phyloP scores from a whole-genome alignment of 306 rosid genomes.

The Cyamopsis tetragonoloba region DNA sequence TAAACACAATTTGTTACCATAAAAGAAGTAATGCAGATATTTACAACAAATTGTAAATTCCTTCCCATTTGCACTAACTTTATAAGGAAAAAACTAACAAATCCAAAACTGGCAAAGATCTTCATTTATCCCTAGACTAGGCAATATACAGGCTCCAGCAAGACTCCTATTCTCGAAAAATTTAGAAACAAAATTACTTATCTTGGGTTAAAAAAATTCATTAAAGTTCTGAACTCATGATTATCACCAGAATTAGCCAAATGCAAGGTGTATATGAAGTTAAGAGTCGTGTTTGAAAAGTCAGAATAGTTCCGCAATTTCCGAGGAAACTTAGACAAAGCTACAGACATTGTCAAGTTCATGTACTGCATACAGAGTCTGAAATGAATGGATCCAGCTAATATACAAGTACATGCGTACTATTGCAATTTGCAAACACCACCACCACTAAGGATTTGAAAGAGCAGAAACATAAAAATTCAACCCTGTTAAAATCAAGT shows the following conservation, averaged over 20 bases:
- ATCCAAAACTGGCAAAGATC: background rate
- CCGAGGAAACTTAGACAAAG: background rate
- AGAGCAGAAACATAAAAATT: background rate
- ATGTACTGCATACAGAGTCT: background rate
- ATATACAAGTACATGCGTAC: background rate
- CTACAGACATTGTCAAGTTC: background rate
- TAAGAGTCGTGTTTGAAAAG: background rate
- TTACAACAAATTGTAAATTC: background rate
- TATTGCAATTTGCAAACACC: slow-evolving; percentile 5
- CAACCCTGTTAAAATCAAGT: background rate
- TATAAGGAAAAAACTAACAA: background rate
- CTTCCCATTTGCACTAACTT: background rate
- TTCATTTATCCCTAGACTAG: background rate
- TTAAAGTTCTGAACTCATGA: background rate
- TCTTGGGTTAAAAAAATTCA: background rate
- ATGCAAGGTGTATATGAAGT: background rate
- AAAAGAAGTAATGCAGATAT: background rate
- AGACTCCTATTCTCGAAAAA: background rate
- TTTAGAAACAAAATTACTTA: background rate
- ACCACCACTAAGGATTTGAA: background rate
- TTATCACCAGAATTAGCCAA: background rate
- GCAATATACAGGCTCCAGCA: background rate
- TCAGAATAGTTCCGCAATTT: background rate
- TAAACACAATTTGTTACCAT: background rate
- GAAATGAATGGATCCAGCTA: slow-evolving; percentile 5